Base-by-base conservation (phyloP, 2,329 filamentous ascomycete genomes). In the Bipolaris gigantea region DNA sequence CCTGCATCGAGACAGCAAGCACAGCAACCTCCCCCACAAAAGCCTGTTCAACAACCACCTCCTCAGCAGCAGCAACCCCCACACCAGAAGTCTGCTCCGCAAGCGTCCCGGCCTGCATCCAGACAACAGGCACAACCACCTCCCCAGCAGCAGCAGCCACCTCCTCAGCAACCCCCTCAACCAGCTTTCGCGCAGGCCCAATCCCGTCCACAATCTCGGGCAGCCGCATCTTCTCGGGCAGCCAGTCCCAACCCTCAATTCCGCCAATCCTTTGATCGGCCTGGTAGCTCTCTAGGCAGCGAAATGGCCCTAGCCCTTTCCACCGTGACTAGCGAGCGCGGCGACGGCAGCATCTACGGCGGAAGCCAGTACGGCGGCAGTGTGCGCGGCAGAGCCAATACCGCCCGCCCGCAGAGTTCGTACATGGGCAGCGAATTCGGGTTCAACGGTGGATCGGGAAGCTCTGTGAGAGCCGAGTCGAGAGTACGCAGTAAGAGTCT, bases 401-500 rank as follows among this genome's bases (percentile, higher is more conserved):
- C 55, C 15, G 65, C 67, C 19, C 63, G 78, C 40, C 78, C 79
- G 1, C 73, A 75, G 46, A 80, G 77, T 60, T 72, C 73, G 25
- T 79, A 79, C 64, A 79, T 79, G 52, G 59, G 57, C 40, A 71
- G 65, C 57, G 74, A 62, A 42, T 59, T 65, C 27, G 66, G 56
- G 45, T 66, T 61, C 48, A 64, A 52, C 21, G 63, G 59, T 23
- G 67, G 59, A 42, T 64, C 58, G 34, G 61, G 53, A 42, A 58
- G 56, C 27, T 65, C 62, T 21, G 62, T 67, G 7, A 63, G 75
- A 56, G 70, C 54, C 65, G 76, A 72, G 73, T 77, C 77, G 72
- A 60, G 65, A 38, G 80, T 79, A n/a, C 74, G 84, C 61, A 96
- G 92, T 74, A 91, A 93, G 80, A 96, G 92, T 67, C 82, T 94